A percentile compares a stretch with the other conserved stretches of the same genome.
Evolutionary conservation across 2,329 filamentous ascomycete genomes (phyloP).

Genomic region (Phaeosphaeriaceae sp.): DNA sequence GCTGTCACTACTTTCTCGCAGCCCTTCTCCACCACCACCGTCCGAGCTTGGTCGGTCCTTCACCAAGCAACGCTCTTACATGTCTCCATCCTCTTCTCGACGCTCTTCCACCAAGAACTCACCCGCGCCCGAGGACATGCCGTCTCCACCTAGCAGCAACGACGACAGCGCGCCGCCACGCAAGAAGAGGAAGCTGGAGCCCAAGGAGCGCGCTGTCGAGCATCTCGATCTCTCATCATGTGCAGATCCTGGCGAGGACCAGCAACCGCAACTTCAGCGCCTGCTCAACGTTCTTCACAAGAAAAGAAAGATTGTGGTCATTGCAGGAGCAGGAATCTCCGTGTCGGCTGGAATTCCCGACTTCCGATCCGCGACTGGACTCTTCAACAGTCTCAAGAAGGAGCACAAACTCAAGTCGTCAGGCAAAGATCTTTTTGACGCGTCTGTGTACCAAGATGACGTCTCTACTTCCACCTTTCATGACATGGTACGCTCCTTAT

Average conservation of each 20-base stretch:
- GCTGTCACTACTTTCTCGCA: conserved; percentile 33
- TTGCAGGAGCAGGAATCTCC: conserved; percentile 95
- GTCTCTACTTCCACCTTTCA: conserved; percentile 90
- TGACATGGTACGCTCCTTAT: conserved; percentile 91
- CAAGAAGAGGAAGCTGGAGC: conserved; percentile 72
- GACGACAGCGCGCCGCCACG: conserved; percentile 72
- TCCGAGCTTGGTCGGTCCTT: conserved; percentile 38
- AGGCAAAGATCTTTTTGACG: conserved; percentile 95
- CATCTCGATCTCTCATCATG: conserved; percentile 73
- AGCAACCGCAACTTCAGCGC: conserved; percentile 70
- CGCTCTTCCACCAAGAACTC: conserved; percentile 55
- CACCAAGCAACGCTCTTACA: conserved; percentile 38
- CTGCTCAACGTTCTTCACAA: conserved; percentile 78
- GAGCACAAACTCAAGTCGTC: conserved; percentile 92
- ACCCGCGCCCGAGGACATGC: conserved; percentile 55
- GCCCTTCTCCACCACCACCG: conserved; percentile 40
- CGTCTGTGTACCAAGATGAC: conserved; percentile 94
- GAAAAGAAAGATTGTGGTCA: conserved; percentile 95
- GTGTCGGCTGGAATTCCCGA: conserved; percentile 97
- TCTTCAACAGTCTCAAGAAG: conserved; percentile 84
- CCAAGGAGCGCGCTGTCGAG: conserved; percentile 78
- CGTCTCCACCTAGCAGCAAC: conserved; percentile 54
- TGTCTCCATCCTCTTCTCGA: conserved; percentile 53
- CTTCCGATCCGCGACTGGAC: conserved; percentile 88
- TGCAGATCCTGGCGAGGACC: conserved; percentile 58